Percentiles rank a stretch among this genome's conserved stretches.
These are phyloP conservation scores for Avena insularis DNA, from an alignment of 176 grass and related monocot species.

Conservation along the genomic window DNA sequence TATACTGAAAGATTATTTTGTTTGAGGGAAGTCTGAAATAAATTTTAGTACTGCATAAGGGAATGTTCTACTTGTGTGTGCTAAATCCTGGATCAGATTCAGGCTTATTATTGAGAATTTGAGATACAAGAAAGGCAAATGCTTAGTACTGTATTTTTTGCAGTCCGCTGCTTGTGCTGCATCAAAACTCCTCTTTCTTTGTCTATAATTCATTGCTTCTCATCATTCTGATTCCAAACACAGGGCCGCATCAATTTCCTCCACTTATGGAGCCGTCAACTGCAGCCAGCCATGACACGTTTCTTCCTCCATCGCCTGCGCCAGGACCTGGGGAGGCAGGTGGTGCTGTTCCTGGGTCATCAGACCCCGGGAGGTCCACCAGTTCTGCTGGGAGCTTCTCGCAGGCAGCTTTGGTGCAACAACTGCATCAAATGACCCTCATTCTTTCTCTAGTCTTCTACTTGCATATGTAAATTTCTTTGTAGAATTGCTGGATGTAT, in stretches of 20 bases:
- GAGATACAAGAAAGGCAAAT: constrained; percentile 5
- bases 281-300: constrained; percentile 39
- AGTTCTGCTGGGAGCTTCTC: constrained; percentile 50
- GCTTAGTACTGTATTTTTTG: background rate
- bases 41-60: background rate
- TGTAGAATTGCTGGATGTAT: constrained; percentile 38
- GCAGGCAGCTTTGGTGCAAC: background rate
- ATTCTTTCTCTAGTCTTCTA: constrained; percentile 47
- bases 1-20: too few species aligned
- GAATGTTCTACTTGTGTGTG: background rate
- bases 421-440: constrained; percentile 10
- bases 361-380: constrained; percentile 40
- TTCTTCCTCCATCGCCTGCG: constrained; percentile 61
- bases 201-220: background rate
- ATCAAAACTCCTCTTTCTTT: constrained; percentile 1
- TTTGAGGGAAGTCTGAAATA: background rate
- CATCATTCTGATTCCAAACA: background rate
- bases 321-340: constrained; percentile 68
- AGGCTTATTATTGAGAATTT: background rate
- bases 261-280: constrained; percentile 59
- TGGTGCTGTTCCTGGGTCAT: constrained; percentile 51
- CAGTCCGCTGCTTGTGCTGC: background rate
- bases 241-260: constrained; percentile 79
- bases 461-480: constrained; percentile 52
- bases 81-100: background rate